Conservation (phyloP, 2,329 filamentous ascomycete genomes). For the Nigrospora sphaerica region DNA sequence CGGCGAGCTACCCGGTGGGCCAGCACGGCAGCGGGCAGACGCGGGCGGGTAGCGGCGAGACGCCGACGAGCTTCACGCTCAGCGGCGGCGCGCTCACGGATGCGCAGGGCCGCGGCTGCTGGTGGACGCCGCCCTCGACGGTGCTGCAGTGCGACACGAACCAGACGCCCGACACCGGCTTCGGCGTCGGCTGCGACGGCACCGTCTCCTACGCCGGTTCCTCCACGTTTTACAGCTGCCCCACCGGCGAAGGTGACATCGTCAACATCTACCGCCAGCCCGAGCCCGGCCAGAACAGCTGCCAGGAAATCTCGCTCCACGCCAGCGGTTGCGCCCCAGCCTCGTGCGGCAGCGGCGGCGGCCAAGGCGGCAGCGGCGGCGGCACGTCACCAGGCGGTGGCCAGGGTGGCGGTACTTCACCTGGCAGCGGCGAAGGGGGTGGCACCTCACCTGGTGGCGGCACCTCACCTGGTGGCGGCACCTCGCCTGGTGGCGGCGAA, state of each 20-base stretch:
- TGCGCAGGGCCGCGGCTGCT: constrained; percentile 50
- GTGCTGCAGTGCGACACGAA: constrained; percentile 58
- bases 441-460: no score
- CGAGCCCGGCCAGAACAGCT: constrained; percentile 13
- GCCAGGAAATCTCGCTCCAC: not conserved
- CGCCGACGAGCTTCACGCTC: constrained; percentile 46
- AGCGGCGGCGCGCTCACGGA: constrained; percentile 46
- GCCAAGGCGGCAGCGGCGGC: no score
- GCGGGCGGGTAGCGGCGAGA: constrained; percentile 43
- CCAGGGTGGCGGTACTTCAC: no score
- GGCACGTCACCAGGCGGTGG: not conserved
- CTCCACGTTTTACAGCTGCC: constrained; percentile 51
- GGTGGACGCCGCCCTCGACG: constrained; percentile 51
- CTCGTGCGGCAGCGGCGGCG: not conserved
- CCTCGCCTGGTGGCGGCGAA: no score
- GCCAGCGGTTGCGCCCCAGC: not conserved
- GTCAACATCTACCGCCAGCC: constrained; percentile 46
- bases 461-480: no score
- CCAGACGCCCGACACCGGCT: constrained; percentile 43
- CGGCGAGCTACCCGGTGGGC: constrained; percentile 32
- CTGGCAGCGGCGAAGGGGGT: no score
- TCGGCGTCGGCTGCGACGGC: constrained; percentile 46
- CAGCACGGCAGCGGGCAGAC: constrained; percentile 57
- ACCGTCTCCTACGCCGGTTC: constrained; percentile 42
- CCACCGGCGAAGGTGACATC: constrained; percentile 40